Conservation (phyloP, 805 yeast species). For the Wickerhamiella azyma region DNA sequence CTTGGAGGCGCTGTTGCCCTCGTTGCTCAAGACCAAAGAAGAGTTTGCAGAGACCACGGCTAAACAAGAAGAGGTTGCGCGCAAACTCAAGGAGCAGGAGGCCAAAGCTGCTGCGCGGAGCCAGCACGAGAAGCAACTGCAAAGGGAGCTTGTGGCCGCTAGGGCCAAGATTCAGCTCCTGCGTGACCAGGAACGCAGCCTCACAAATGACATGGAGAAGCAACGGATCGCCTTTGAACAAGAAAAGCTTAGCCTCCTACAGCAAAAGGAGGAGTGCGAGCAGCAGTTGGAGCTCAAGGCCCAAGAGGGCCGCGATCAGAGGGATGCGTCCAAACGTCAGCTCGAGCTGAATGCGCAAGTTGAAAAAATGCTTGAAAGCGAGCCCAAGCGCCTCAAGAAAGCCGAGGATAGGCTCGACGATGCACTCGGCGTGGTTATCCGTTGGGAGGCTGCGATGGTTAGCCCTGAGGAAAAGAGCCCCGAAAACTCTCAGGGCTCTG, state of each 20-base stretch:
- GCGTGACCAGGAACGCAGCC: no score
- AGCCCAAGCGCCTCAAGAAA: not conserved
- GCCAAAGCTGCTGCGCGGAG: not conserved
- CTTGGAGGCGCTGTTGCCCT: no score
- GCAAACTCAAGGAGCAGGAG: not conserved
- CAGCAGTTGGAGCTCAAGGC: not conserved
- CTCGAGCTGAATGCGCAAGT: not conserved
- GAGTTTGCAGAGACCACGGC: not conserved
- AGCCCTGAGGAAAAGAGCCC: no score
- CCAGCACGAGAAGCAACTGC: not conserved
- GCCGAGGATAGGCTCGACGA: not conserved
- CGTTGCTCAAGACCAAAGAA: not conserved
- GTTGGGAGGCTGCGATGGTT: no score
- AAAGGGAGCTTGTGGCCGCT: not conserved
- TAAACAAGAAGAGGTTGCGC: no score
- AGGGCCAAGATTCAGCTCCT: not conserved
- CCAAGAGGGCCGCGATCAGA: not conserved
- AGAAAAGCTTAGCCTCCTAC: not conserved
- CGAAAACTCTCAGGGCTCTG: no score
- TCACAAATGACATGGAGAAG: no score
- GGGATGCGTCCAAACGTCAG: not conserved
- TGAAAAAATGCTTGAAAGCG: not conserved
- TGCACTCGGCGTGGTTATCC: not conserved
- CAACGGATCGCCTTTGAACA: no score
- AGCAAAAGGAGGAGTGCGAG: not conserved